Base-by-base conservation (phyloP, 2,329 filamentous ascomycete species). In the Sporothrix globosa region DNA sequence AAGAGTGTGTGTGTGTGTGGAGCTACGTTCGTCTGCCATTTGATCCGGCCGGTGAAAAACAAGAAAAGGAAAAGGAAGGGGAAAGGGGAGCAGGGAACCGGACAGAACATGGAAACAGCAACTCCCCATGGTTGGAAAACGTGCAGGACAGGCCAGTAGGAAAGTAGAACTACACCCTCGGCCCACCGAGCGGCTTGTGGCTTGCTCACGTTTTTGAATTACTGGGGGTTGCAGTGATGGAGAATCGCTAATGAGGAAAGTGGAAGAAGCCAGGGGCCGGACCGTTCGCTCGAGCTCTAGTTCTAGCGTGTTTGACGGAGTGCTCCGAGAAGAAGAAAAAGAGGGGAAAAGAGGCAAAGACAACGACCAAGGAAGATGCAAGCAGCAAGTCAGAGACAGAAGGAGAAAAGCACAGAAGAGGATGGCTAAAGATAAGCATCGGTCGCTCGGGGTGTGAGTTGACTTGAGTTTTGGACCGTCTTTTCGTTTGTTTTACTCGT, bases 261-360 rank as follows among this genome's bases (percentile, higher is more conserved):
- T 58, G 52, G 66, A 34, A 68, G 50, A 68, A 68, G 39, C 65
- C 52, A 54, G 66, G 66, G 66, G 39, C 39, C 66, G 66, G 52
- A 56, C 66, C 66, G 66, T 34, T 34, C 34, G 27, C 27, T 34
- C 34, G 34, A 34, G 30, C 34, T 34, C 21, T 58, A 68, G 66
- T 24, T 56, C 34, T 68, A 52, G 66, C 66, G 52, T 52, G 39
- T 58, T 46, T 44, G 39, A 56, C 52, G 66, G 39, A 56, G 34
- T 58, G 66, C 34, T 30, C 52, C 50, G 66, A 54, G 65, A 39
- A 41, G 34, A 21, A 60, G 56, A 54, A 24, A 39, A 58, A 24
- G 69, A 21, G 48, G 48, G 6, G 19, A 9, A n/a, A 50, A 4
- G 46, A 50, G 4, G 19, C 4, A 7, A n/a, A n/a, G 46, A 50